Conservation (phyloP, 2,329 filamentous ascomycete species). For the Trematosphaeria pertusa region DNA sequence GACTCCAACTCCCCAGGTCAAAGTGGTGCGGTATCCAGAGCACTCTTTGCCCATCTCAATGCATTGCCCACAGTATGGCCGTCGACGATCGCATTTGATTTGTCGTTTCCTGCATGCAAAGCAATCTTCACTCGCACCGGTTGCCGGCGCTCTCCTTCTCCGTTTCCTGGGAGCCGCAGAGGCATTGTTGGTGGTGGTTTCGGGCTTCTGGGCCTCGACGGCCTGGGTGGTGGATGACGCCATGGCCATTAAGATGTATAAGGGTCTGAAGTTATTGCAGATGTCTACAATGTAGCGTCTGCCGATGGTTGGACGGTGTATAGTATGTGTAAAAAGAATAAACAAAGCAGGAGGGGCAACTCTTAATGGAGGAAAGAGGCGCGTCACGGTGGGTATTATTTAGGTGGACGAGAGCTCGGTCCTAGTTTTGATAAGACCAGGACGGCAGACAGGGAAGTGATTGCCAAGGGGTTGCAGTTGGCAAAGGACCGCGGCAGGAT, state of each 20-base stretch:
- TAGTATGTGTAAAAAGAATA: slow-evolving; percentile 43
- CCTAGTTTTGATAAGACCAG: slow-evolving; percentile 47
- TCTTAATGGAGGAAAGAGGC: slow-evolving; percentile 47
- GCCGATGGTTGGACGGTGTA: slow-evolving; percentile 39
- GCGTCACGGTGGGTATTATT: slow-evolving; percentile 50
- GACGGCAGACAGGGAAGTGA: slow-evolving; percentile 42
- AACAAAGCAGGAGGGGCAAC: slow-evolving; percentile 44
- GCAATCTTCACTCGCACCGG: slow-evolving; percentile 92
- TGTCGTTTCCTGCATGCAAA: slow-evolving; percentile 88
- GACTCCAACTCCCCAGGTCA: slow-evolving; percentile 96
- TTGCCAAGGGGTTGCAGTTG: slow-evolving; percentile 29
- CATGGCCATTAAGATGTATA: slow-evolving; percentile 39
- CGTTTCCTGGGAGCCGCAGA: slow-evolving; percentile 63
- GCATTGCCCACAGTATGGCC: slow-evolving; percentile 95
- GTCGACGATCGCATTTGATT: slow-evolving; percentile 85
- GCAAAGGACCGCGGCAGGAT: too few species aligned
- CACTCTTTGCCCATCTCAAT: slow-evolving; percentile 91
- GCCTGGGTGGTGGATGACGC: slow-evolving; percentile 41
- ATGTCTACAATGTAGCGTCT: slow-evolving; percentile 37
- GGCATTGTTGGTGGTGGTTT: slow-evolving; percentile 34
- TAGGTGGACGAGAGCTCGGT: slow-evolving; percentile 44
- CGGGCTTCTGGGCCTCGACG: slow-evolving; percentile 41
- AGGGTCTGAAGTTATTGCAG: slow-evolving; percentile 30
- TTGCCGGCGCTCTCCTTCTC: slow-evolving; percentile 85
- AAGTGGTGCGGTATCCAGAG: slow-evolving; percentile 93